These are phyloP conservation scores for Aspergillus flavus DNA, from an alignment of 2,329 filamentous ascomycete genomes.

Conservation along the genomic window DNA sequence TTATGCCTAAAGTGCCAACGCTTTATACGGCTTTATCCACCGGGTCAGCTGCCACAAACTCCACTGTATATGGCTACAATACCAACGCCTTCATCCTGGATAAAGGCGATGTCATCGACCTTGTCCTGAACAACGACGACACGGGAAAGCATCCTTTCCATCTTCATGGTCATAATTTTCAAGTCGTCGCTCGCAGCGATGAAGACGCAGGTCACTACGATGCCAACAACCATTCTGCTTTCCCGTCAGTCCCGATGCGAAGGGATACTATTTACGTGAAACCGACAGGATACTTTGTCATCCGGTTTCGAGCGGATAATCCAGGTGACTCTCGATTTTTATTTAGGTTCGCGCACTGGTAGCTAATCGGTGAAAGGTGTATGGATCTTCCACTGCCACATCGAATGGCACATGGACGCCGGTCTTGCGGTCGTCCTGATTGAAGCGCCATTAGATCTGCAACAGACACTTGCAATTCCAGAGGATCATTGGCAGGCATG, in stretches of 20 bases:
- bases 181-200: constrained; percentile 63
- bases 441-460: constrained; percentile 65
- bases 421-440: constrained; percentile 69
- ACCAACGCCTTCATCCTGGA: constrained; percentile 55
- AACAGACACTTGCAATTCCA: constrained; percentile 63
- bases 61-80: constrained; percentile 65
- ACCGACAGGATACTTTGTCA: constrained; percentile 67
- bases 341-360: neutral
- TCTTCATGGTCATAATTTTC: constrained; percentile 65
- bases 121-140: constrained; percentile 49
- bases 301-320: constrained; percentile 53
- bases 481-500: constrained; percentile 63
- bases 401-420: constrained; percentile 73
- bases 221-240: constrained; percentile 36
- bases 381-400: constrained; percentile 79
- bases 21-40: constrained; percentile 32
- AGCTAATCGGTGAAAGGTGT: constrained; percentile 42
- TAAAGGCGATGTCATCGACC: constrained; percentile 45
- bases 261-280: constrained; percentile 69
- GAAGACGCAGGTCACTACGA: constrained; percentile 37
- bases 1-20: constrained; percentile 31
- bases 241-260: constrained; percentile 62
- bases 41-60: constrained; percentile 53
- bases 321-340: constrained; percentile 20
- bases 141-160: constrained; percentile 53